Conservation (phyloP, 306 rosid genomes). For the Vicia villosa region DNA sequence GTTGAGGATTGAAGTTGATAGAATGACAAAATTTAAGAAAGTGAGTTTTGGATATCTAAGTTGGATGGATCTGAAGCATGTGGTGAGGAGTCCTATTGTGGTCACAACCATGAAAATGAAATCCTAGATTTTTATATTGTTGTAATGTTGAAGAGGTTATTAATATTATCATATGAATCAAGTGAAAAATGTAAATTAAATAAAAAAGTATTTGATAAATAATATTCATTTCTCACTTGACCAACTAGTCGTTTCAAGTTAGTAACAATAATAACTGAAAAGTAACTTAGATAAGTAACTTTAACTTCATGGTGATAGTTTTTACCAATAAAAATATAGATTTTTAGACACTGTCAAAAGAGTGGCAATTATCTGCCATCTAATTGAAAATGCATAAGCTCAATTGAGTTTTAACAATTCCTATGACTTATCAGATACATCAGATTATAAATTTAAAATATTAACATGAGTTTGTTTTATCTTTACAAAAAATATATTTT, state of each 20-base stretch:
- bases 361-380: too few relatives aligned
- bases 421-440: too few relatives aligned
- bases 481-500: too few relatives aligned
- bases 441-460: too few relatives aligned
- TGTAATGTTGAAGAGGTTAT: background rate
- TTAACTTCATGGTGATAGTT: too few relatives aligned
- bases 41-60: constrained; percentile 52
- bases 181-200: constrained; percentile 26
- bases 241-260: background rate
- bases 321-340: too few relatives aligned
- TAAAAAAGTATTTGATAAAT: background rate
- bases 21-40: background rate
- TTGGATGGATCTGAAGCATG: constrained; percentile 54
- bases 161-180: constrained; percentile 15
- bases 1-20: constrained; percentile 43
- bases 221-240: constrained; percentile 25
- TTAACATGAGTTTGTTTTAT: too few relatives aligned
- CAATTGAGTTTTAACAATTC: too few relatives aligned
- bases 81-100: constrained; percentile 68
- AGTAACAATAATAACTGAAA: too few relatives aligned
- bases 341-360: too few relatives aligned
- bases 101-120: constrained; percentile 36
- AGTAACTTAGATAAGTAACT: too few relatives aligned
- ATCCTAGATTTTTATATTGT: background rate
- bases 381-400: too few relatives aligned